These are phyloP conservation scores for Parachlorella kessleri DNA, from an alignment of 139 green algal genomes.

Conservation along the genomic window DNA sequence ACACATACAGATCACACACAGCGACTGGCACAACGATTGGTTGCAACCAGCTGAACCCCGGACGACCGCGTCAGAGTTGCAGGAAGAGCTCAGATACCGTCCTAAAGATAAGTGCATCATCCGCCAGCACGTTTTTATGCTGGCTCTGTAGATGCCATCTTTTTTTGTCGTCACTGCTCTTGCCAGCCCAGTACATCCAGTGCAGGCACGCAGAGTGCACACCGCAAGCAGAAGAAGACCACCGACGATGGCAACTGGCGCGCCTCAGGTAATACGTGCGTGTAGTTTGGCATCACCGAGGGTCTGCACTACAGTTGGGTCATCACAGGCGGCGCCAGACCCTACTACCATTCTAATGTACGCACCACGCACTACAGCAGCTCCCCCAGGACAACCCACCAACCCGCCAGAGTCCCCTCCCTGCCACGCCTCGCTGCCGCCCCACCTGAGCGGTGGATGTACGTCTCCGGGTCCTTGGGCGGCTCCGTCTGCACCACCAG, in stretches of 20 bases:
- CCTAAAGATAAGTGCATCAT: background rate
- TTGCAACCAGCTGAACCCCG: no score
- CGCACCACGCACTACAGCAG: background rate
- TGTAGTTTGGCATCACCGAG: no score
- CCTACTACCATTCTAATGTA: background rate
- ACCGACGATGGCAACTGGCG: no score
- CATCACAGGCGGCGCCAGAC: background rate
- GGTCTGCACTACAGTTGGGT: background rate
- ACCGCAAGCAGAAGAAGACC: no score
- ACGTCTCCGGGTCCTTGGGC: conserved; percentile 91
- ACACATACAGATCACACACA: no score
- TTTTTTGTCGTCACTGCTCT: background rate
- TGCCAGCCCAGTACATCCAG: no score
- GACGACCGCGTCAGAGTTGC: background rate
- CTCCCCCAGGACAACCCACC: background rate
- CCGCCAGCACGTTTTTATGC: no score
- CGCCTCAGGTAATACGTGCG: background rate
- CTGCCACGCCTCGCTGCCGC: background rate
- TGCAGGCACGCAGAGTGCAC: no score
- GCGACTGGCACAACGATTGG: no score
- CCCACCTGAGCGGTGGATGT: conserved; percentile 83
- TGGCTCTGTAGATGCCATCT: background rate
- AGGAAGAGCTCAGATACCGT: background rate
- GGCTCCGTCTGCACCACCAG: conserved; percentile 91
- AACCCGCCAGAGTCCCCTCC: background rate